Base-by-base conservation (phyloP, 768 basidiomycete genomes). In the Pleurotus sapidus region DNA sequence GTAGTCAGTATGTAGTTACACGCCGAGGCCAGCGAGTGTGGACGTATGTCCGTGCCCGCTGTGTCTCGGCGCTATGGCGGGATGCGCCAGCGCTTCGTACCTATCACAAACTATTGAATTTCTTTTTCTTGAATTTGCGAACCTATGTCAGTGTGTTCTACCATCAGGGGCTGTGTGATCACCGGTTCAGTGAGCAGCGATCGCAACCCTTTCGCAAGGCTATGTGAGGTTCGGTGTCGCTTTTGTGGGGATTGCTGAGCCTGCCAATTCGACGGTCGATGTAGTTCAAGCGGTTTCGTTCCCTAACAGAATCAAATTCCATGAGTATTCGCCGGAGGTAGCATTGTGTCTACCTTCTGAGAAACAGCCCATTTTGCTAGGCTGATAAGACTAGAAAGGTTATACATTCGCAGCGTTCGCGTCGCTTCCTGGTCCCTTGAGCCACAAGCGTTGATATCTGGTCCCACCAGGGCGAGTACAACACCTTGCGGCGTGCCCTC, bases 331-430 rank as follows among this genome's bases (percentile, higher is more conserved):
- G 30, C n/a, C 2, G 20, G 27, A 42, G n/a, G 25, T 5, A 7
- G 39, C 18, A 24, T 30, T 11, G 24, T 1, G 17, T 72, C 42
- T 60, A 87, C 91, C 70, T 86, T 87, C 57, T 88, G 84, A 8
- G 85, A 72, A 15, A 87, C 71, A 0, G 83, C 78, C 88, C 88
- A 93, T 64, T 84, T 86, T 1, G 88, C 89, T 11, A 94, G 77
- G 63, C 81, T 92, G 7, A 81, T 78, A 5, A 94, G 71, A 65
- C 91, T 91, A 17, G 84, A 76, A 17, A 94, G 76, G 64, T 86
- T 93, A 68, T 94, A 94, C 91, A 94, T 93, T 40, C 92, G 83
- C 40, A 93, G 70, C 5, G 77, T 74, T 47, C 84, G 78, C 39
- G 76, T 63, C 5, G 77, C 68, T 61, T 90, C 88, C 50, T 78